Base-by-base conservation (phyloP, 805 yeast species). In the Lipomyces mesembrius region DNA sequence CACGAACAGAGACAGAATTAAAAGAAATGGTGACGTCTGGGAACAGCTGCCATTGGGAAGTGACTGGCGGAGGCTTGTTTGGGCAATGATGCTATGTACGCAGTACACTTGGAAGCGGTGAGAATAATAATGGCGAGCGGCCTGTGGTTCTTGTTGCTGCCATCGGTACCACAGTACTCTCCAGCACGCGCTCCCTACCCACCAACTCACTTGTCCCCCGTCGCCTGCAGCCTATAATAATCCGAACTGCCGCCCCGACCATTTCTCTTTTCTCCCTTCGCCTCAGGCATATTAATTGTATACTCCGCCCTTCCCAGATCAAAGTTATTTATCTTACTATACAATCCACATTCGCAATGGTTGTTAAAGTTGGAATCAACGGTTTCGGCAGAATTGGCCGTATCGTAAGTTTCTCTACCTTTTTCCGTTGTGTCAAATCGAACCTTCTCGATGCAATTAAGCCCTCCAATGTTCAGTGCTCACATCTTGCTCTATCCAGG, bases 331-430 rank as follows among this genome's bases (percentile, higher is more conserved):
- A 35, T 39, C 54, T 20, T 20, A 22, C 54, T n/a, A 20, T 55
- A 22, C 20, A 49, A 43, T 43, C 49, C 17, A 25, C 32, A 49
- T 25, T 20, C 37, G 56, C 61, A 62, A 71, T 70, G 73, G 71
- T 61, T 70, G 84, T 85, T 79, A 88, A 85, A 76, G 85, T 91
- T 80, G 97, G 96, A 83, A 91, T 91, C 80, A 91, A 91, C 87
- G 97, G 97, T 76, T 91, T 91, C 89, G 97, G 97, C 77, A 88
- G 97, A 83, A 91, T 91, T 78, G 97, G 97, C 74, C 91, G 97
- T 83, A 86, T 91, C 75, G 97, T 88, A 66, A 20, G 73, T 65
- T 4, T n/a, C 32, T 56, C 22, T 29, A 43, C n/a, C 27, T 43
- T 60, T 3, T 9, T 27, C 9, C 29, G 27, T 57, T 27, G 20